phyloP scores from a whole-genome alignment of 2,329 filamentous ascomycete species.

The Penicillium sp. region DNA sequence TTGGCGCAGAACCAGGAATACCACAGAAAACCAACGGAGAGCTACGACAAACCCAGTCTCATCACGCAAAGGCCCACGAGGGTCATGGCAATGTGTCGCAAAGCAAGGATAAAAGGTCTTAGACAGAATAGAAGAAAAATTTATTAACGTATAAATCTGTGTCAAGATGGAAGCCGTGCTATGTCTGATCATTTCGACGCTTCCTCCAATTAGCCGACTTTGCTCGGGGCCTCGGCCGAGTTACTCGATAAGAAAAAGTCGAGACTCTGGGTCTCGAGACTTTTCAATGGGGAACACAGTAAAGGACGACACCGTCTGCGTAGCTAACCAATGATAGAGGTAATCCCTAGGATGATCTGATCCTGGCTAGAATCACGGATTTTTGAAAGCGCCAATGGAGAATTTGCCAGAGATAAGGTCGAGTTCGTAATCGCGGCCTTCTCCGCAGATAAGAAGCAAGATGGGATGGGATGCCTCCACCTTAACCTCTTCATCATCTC shows the following conservation, averaged over 20 bases:
- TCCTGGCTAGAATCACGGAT: neutral
- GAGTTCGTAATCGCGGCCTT: slow-evolving; percentile 1
- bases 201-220: neutral
- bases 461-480: neutral
- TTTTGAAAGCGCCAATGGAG: neutral
- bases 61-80: neutral
- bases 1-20: neutral
- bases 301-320: neutral
- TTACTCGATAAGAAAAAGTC: neutral
- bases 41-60: neutral
- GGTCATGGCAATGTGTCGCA: neutral
- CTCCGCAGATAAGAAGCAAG: slow-evolving; percentile 6
- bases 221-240: neutral
- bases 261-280: neutral
- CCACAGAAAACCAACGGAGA: neutral
- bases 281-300: neutral
- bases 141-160: too few relatives aligned
- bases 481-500: neutral
- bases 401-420: neutral
- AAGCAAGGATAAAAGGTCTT: neutral
- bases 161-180: too few relatives aligned
- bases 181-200: too few relatives aligned
- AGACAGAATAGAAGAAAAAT: neutral
- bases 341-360: neutral
- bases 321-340: neutral